These are phyloP conservation scores for Populus hybrid DNA, from an alignment of 441 rosid species.

Conservation along the genomic window DNA sequence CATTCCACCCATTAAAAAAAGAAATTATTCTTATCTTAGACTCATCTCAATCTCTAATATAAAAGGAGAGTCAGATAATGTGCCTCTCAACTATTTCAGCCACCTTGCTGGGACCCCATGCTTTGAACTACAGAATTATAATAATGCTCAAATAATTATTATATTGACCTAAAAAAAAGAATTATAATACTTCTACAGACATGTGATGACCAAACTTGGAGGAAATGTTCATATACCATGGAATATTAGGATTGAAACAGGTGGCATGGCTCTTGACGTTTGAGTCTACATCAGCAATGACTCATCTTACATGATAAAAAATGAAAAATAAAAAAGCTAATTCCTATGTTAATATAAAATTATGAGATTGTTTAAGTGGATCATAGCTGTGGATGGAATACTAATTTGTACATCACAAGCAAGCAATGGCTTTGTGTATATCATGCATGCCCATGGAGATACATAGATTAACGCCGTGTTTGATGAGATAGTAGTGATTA, in stretches of 20 bases:
- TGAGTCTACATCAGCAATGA: not conserved
- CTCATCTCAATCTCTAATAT: not conserved
- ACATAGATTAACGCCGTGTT: too few relatives aligned
- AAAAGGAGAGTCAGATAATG: not conserved
- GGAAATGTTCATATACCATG: not conserved
- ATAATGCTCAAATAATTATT: too few relatives aligned
- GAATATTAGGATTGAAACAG: too few relatives aligned
- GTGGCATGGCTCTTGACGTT: not conserved
- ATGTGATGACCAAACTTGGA: not conserved
- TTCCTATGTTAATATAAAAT: not conserved
- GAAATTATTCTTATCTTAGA: not conserved
- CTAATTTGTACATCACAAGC: not conserved
- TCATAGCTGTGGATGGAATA: not conserved
- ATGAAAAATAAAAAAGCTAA: too few relatives aligned
- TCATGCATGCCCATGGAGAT: not conserved
- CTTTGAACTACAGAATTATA: too few relatives aligned
- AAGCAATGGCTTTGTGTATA: too few relatives aligned
- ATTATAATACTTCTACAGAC: too few relatives aligned
- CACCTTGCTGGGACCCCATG: not conserved
- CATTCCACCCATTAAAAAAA: not conserved
- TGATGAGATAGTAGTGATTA: too few relatives aligned
- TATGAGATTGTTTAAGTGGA: not conserved
- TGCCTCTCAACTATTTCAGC: not conserved
- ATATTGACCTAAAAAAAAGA: too few relatives aligned
- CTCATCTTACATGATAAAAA: not conserved